Base-by-base conservation (phyloP, 2,329 filamentous ascomycete species). In the Diaporthe velutina region DNA sequence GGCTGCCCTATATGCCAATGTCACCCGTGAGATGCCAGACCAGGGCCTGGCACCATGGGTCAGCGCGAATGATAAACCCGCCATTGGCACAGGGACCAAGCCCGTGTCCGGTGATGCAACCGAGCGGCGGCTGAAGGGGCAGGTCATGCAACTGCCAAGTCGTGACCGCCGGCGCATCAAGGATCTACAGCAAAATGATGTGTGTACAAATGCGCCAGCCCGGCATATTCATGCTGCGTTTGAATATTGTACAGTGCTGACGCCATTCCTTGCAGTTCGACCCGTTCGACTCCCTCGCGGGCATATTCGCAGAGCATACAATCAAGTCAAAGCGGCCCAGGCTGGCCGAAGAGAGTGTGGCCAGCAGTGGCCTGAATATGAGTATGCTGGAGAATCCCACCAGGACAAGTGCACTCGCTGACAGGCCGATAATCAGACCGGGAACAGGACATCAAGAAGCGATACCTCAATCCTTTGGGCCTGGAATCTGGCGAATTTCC, bases 281-380 rank as follows among this genome's bases (percentile, higher is more conserved):
- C 77, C 88, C 88, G 6, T 86, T 87, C 74, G 89, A 91, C 72
- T 86, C 84, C 13, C 83, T 91, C 74, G 84, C 88, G 17, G 88
- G 84, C 75, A 82, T 89, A 58, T 90, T 91, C 77, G 80, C 84
- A 17, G 89, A 91, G 30, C 73, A 74, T 28, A 83, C 86, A 30
- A 86, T 88, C 74, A 86, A 87, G 57, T 83, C 81, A n/a, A 84
- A 86, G 74, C 80, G 85, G 15, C 81, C 85, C 5, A 85, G 86
- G 68, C 81, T 84, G 17, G 89, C 92, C 40, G 90, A 94, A 73
- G 89, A 76, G n/a, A 74, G 91, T 12, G 92, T 93, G 35, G 88
- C 92, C 38, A 92, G 91, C 80, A 93, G 91, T 38, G 93, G 93
- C 28, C 88, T 96, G 60, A 95, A 94, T 78, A 93, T 96, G 87